Percentiles rank a stretch among this genome's conserved stretches.
Conservation (phyloP, 441 rosid species). For the Erysimum pusillum region DNA sequence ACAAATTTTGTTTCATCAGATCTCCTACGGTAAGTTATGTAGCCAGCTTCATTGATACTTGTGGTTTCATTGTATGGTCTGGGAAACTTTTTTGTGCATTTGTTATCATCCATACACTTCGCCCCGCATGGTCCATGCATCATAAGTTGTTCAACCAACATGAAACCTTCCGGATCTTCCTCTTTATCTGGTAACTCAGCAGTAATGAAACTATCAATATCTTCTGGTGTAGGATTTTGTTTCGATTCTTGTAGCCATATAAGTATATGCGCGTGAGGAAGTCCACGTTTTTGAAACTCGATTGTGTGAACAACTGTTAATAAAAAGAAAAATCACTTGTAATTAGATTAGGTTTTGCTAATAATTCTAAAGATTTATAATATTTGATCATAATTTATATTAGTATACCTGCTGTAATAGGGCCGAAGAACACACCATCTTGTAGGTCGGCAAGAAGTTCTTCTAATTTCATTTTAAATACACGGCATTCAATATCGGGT, state of each 20-base stretch:
- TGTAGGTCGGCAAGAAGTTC: not conserved
- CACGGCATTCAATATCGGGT: conserved; percentile 15
- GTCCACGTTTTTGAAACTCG: conserved; percentile 9
- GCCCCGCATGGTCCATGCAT: conserved; percentile 34
- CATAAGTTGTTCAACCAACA: conserved; percentile 16
- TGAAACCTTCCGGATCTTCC: not conserved
- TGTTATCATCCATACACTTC: conserved; percentile 4
- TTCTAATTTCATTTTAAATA: conserved; percentile 23
- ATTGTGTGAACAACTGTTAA: conserved; percentile 1
- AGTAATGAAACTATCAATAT: not conserved
- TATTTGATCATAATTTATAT: no score
- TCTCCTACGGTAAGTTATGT: not conserved
- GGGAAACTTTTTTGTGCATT: conserved; percentile 17
- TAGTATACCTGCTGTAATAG: not conserved
- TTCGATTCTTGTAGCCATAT: not conserved
- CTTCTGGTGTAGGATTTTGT: no score
- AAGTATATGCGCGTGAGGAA: conserved; percentile 31
- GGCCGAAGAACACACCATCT: not conserved
- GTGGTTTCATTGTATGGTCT: not conserved
- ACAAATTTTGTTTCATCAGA: not conserved
- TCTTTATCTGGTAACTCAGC: conserved; percentile 2
- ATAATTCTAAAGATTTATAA: no score
- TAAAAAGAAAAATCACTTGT: not conserved
- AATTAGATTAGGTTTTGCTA: not conserved
- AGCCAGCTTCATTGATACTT: not conserved